Evolutionary conservation across 495 filamentous ascomycete species (phyloP).

Genomic region (Staphylotrichum longicolle): DNA sequence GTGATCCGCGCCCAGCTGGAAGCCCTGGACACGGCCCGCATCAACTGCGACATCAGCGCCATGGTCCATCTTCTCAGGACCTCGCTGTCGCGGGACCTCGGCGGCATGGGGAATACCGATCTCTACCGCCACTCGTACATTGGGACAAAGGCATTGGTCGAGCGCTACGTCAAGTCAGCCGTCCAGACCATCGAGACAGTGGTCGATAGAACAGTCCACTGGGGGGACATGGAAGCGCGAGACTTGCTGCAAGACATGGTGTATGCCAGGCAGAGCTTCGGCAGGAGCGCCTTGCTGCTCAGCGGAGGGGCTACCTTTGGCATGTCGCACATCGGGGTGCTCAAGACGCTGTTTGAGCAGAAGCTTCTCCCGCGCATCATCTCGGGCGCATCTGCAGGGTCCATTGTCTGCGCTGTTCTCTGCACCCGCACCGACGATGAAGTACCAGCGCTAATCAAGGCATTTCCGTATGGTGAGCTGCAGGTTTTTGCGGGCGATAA

Average conservation of each 20-base stretch:
- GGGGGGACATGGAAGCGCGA: conserved; percentile 56
- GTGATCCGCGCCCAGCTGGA: conserved; percentile 66
- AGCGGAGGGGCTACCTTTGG: conserved; percentile 93
- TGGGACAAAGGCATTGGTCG: conserved; percentile 84
- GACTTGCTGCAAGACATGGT: conserved; percentile 63
- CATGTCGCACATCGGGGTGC: conserved; percentile 94
- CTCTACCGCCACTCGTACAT: conserved; percentile 83
- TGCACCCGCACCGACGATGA: conserved; percentile 85
- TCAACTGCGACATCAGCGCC: conserved; percentile 62
- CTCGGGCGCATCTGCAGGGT: conserved; percentile 91
- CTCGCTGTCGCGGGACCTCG: conserved; percentile 73
- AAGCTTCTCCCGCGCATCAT: conserved; percentile 84
- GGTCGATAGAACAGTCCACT: conserved; percentile 59
- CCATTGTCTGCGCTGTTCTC: conserved; percentile 83
- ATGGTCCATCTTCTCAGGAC: conserved; percentile 86
- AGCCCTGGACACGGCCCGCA: conserved; percentile 73
- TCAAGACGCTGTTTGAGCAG: conserved; percentile 76
- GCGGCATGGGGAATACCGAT: conserved; percentile 77
- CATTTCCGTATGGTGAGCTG: conserved; percentile 78
- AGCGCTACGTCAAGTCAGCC: conserved; percentile 78
- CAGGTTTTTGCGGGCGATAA: conserved; percentile 76
- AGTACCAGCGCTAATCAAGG: conserved; percentile 65
- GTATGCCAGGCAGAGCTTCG: conserved; percentile 79
- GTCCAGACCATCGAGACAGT: conserved; percentile 67
- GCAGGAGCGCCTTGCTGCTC: conserved; percentile 79